These are phyloP conservation scores for Bolboschoenoplectus hybrid DNA, from an alignment of 202 grass and related monocot genomes.

Conservation along the genomic window DNA sequence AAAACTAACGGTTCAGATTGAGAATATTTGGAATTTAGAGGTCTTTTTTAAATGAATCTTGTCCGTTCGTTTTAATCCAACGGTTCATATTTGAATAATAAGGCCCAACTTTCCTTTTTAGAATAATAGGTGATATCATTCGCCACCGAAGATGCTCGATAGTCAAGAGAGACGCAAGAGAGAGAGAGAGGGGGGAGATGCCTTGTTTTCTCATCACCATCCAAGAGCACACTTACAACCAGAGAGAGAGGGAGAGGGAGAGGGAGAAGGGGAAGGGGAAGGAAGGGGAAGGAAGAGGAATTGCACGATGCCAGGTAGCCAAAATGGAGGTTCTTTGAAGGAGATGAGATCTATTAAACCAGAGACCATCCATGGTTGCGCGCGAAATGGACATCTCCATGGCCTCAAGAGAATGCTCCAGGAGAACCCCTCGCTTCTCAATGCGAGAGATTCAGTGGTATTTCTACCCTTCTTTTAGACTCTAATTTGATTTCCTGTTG, in stretches of 20 bases:
- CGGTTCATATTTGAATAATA: too few species aligned
- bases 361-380: constrained; percentile 68
- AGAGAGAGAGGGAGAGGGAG: constrained; percentile 8
- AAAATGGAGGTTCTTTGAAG: constrained; percentile 48
- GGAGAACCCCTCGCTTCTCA: constrained; percentile 77
- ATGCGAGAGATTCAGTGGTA: constrained; percentile 82
- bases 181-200: background rate
- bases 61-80: too few species aligned
- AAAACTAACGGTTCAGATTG: too few species aligned
- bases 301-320: constrained; percentile 64
- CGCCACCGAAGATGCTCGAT: background rate
- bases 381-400: constrained; percentile 70
- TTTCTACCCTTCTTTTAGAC: background rate
- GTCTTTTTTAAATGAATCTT: too few species aligned
- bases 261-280: background rate
- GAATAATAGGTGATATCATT: too few species aligned
- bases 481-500: constrained; percentile 21
- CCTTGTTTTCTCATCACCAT: background rate
- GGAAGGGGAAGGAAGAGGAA: constrained; percentile 22
- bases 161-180: background rate
- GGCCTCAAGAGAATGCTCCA: constrained; percentile 71
- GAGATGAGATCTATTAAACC: constrained; percentile 46
- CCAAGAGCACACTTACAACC: constrained; percentile 33
- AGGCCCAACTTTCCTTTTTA: too few species aligned
- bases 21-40: too few species aligned